Percentiles rank a stretch among this genome's conserved stretches.
Evolutionary conservation across 495 filamentous ascomycete species (phyloP).

Genomic region (Xylaria palmicola): DNA sequence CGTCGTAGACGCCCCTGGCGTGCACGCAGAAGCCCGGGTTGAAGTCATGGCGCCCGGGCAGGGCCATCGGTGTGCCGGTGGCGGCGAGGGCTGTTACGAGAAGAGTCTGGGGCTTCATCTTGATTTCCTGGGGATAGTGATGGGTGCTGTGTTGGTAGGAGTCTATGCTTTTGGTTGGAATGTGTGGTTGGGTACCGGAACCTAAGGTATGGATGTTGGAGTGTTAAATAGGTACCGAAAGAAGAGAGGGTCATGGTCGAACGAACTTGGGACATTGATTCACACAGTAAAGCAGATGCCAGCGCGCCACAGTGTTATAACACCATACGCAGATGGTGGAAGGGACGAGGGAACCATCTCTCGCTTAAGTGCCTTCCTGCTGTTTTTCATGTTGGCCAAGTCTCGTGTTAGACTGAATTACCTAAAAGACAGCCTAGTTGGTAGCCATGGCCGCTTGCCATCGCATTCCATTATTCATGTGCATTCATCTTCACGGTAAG

Average conservation of each 20-base stretch:
- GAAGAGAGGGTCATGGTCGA: too few species aligned
- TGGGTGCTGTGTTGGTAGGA: neutral
- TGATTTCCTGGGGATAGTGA: neutral
- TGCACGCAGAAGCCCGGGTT: neutral
- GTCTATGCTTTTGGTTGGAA: neutral
- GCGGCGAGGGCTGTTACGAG: neutral
- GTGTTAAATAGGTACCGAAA: too few species aligned
- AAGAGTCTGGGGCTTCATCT: constrained; percentile 5
- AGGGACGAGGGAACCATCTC: neutral
- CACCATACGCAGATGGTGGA: too few species aligned
- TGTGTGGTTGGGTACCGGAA: neutral
- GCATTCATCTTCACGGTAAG: neutral
- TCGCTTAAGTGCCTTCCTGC: neutral
- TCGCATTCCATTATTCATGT: too few species aligned
- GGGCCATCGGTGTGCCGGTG: neutral
- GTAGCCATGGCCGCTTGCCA: too few species aligned
- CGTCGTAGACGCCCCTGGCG: constrained; percentile 8
- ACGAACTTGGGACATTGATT: constrained; percentile 6
- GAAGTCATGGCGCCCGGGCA: neutral
- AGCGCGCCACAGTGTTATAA: too few species aligned
- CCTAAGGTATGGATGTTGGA: too few species aligned
- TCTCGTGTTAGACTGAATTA: too few species aligned
- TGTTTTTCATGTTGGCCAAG: neutral
- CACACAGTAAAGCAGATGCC: neutral
- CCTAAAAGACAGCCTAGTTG: too few species aligned